A percentile compares a stretch with the other conserved stretches of the same genome.
Conservation (phyloP, 306 rosid genomes). For the Abrus precatorius region DNA sequence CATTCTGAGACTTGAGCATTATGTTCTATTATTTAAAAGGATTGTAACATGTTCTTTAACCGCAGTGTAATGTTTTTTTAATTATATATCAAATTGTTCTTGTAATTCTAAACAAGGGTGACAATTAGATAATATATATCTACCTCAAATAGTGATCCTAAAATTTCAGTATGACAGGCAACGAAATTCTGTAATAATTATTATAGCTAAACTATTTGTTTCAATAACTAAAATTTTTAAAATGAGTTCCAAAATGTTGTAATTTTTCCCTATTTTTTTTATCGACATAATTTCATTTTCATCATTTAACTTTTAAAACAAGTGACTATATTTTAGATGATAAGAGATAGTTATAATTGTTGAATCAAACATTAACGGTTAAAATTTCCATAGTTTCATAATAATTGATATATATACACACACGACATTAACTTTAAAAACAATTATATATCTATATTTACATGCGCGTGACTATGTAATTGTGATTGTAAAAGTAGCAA, state of each 20-base stretch:
- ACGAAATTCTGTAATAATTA: neutral
- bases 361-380: too few species aligned
- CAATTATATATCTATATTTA: too few species aligned
- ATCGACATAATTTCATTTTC: too few species aligned
- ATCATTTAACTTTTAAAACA: too few species aligned
- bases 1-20: neutral
- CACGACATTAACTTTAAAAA: too few species aligned
- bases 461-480: too few species aligned
- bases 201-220: neutral
- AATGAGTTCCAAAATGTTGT: too few species aligned
- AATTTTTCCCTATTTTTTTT: too few species aligned
- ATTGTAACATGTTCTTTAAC: neutral
- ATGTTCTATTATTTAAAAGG: neutral
- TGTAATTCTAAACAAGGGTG: neutral
- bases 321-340: too few species aligned
- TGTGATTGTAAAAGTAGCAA: neutral
- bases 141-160: neutral
- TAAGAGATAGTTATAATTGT: too few species aligned
- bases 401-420: too few species aligned
- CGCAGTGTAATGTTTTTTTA: neutral
- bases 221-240: neutral
- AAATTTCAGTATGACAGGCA: slow-evolving; percentile 2
- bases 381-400: too few species aligned
- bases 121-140: neutral
- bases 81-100: neutral